Base-by-base conservation (phyloP, 2,329 filamentous ascomycete species). In the Beauveria varroae region DNA sequence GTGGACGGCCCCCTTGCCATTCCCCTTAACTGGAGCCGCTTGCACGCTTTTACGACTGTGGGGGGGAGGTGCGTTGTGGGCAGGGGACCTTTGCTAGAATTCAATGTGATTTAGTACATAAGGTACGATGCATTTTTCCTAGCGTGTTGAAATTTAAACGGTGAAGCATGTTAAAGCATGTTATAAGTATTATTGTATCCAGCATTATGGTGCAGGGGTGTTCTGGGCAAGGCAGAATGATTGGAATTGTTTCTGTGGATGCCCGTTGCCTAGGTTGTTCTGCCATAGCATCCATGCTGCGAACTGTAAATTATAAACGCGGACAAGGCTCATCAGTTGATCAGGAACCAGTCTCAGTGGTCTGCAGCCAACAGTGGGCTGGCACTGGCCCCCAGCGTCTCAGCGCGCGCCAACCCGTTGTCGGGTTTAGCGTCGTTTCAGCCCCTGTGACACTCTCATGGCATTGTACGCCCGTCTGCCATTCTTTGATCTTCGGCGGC, bases 1-100 rank as follows among this genome's bases (percentile, higher is more conserved):
- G 51, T 61, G 59, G 59, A 43, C 50, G 49, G 49, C 52, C 59
- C 59, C 52, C 52, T 61, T 61, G 52, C 52, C 52, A 52, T 57
- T 57, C 60, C 60, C 60, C 53, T 61, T 61, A 44, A 49, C 44
- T 49, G 52, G 43, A 34, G 59, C 41, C 34, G 53, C 24, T 44
- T n/a, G 50, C 49, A 52, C 49, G 57, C 47, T 51, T 57, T 46
- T 43, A 43, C 30, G 28, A 7, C 20, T n/a, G 52, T 44, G 52
- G 52, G 40, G 52, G 10, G n/a, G 47, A 44, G 47, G 40, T 40
- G 44, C 26, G 44, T 49, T 50, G 34, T 50, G 34, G 37, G 12
- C 34, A 22, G 37, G 37, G 56, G 12, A 14, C 34, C 12, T 37
- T 14, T 37, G 14, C 12, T 37, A 37, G 34, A 37, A 37, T 5